phyloP scores from a whole-genome alignment of 2,329 filamentous ascomycete genomes.

The Fusarium algeriense region DNA sequence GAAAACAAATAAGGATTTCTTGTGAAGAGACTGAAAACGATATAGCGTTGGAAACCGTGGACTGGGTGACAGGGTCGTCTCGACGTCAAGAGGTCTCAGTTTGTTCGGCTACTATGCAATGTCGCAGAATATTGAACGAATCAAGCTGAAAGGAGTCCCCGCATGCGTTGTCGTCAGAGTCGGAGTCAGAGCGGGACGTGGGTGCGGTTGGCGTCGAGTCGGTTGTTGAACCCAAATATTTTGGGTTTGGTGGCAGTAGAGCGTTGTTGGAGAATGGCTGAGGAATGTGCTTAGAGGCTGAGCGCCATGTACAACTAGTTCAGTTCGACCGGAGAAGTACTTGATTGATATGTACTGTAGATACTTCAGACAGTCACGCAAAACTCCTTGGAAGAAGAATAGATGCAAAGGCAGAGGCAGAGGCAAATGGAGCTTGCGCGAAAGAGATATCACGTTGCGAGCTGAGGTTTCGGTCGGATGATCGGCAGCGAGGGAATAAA shows the following conservation, averaged over 20 bases:
- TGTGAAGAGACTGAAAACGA: conserved; percentile 12
- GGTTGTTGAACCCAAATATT: conserved; percentile 9
- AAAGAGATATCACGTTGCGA: conserved; percentile 33
- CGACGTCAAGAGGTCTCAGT: conserved; percentile 46
- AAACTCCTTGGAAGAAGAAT: conserved; percentile 11
- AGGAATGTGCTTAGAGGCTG: conserved; percentile 16
- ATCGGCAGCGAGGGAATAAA: conserved; percentile 32
- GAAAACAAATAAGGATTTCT: conserved; percentile 29
- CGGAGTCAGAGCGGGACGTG: conserved; percentile 22
- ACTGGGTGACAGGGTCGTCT: conserved; percentile 23
- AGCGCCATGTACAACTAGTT: conserved; percentile 20
- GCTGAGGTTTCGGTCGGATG: conserved; percentile 27
- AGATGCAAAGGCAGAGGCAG: conserved; percentile 9
- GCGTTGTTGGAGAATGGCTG: conserved; percentile 21
- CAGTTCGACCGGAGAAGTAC: conserved; percentile 9
- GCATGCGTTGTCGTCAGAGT: conserved; percentile 37
- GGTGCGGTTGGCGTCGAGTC: conserved; percentile 18
- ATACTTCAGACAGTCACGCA: conserved; percentile 40
- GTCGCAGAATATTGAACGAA: conserved; percentile 33
- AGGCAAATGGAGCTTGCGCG: conserved; percentile 12
- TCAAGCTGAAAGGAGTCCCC: conserved; percentile 30
- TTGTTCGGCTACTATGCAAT: conserved; percentile 37
- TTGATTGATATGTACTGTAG: conserved; percentile 10
- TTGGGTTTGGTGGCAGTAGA: conserved; percentile 31
- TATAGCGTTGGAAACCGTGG: conserved; percentile 19